These are phyloP conservation scores for Vaccinium corymbosum DNA, from an alignment of 148 eudicot genomes.

Conservation along the genomic window DNA sequence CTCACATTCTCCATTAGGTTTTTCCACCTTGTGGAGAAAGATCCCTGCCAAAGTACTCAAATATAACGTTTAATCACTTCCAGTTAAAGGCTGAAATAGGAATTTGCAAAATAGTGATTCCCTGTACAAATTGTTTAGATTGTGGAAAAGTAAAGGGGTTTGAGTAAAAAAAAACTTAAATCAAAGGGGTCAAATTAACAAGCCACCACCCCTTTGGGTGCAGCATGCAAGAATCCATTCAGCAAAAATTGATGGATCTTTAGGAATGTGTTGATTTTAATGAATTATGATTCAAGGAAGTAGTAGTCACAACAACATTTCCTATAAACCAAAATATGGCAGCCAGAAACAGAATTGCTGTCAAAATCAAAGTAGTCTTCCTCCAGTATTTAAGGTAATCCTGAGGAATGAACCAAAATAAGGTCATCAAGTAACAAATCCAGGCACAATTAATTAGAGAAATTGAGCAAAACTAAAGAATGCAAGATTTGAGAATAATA, in stretches of 20 bases:
- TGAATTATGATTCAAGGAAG: not conserved
- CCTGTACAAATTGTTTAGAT: no score
- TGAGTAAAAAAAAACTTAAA: no score
- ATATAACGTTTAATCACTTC: no score
- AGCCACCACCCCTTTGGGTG: not conserved
- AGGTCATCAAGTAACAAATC: conserved; percentile 8
- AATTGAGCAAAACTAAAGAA: not conserved
- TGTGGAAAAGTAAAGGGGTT: no score
- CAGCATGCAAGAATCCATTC: not conserved
- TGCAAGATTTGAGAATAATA: no score
- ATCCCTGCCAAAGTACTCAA: no score
- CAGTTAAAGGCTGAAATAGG: no score
- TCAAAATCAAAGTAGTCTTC: conserved; percentile 58
- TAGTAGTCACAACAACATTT: conserved; percentile 20
- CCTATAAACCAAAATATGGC: conserved; percentile 79
- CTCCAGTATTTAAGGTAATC: conserved; percentile 84
- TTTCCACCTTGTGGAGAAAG: no score
- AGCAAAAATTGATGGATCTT: not conserved
- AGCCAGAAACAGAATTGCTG: conserved; percentile 74
- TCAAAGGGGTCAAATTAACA: not conserved
- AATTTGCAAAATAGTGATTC: no score
- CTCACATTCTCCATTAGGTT: no score
- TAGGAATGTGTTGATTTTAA: not conserved
- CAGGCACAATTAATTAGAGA: not conserved
- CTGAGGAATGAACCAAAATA: conserved; percentile 29